phyloP scores from a whole-genome alignment of 805 yeast genomes.

The Lipomyces spencermartinsiae region DNA sequence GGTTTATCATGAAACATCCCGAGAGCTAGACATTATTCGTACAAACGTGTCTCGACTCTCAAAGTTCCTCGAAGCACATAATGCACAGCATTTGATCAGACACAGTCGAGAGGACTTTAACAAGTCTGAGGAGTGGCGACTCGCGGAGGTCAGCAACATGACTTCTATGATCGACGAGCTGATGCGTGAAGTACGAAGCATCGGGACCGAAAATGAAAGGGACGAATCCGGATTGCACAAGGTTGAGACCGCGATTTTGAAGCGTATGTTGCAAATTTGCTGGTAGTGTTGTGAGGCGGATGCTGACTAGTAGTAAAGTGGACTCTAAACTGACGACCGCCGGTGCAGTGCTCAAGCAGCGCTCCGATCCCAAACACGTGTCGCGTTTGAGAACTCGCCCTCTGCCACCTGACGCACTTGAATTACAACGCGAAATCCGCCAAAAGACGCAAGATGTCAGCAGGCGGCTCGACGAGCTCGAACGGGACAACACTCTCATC shows the following conservation, averaged over 20 bases:
- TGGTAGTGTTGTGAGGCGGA: not conserved
- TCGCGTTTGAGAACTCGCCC: slow-evolving; percentile 20
- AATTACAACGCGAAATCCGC: slow-evolving; percentile 30
- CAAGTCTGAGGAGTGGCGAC: slow-evolving; percentile 15
- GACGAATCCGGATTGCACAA: slow-evolving; percentile 18
- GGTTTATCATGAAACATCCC: slow-evolving; percentile 11
- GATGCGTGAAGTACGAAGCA: slow-evolving; percentile 3
- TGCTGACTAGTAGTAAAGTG: slow-evolving; percentile 13
- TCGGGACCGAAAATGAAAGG: not conserved
- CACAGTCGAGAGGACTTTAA: not conserved
- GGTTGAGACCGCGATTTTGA: slow-evolving; percentile 14
- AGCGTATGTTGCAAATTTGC: slow-evolving; percentile 9
- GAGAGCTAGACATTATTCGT: slow-evolving; percentile 14
- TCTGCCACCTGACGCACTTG: slow-evolving; percentile 30
- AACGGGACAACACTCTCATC: slow-evolving; percentile 22
- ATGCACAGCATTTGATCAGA: not conserved
- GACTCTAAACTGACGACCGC: slow-evolving; percentile 16
- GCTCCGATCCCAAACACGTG: slow-evolving; percentile 22
- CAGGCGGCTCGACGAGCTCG: slow-evolving; percentile 23
- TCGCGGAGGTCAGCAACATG: slow-evolving; percentile 13
- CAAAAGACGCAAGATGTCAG: slow-evolving; percentile 10
- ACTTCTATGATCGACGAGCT: slow-evolving; percentile 13
- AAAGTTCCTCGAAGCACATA: slow-evolving; percentile 1
- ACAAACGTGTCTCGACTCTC: slow-evolving; percentile 10
- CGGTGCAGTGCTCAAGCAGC: slow-evolving; percentile 20